Base-by-base conservation (phyloP, 345 rosid genomes). In the Adansonia digitata region DNA sequence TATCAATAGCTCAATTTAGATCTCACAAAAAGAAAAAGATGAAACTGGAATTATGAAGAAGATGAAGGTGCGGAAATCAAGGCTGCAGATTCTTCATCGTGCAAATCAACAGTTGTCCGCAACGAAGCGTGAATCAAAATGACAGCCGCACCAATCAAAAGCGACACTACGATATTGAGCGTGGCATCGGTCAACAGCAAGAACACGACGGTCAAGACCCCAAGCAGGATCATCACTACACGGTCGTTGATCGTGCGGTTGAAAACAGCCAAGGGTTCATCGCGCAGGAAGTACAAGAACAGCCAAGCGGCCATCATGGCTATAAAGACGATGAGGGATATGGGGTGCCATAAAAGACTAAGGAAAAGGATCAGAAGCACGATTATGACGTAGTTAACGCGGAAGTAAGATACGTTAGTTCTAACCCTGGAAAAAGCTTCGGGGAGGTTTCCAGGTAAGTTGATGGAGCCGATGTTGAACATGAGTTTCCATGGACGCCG, bases 211-310 rank as follows among this genome's bases (percentile, higher is more conserved):
- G 98, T 93, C 63, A 91, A 59, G 62, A 86, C 82, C 24, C 83
- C 77, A 31, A 93, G n/a, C 57, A 72, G 79, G 15, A 79, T 45
- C 82, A 91, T 39, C 65, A 91, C 90, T 72, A 85, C 75, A 2
- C 88, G 86, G 71, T 93, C 98, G 60, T 86, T 88, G 35, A 93
- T 80, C 83, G 78, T 71, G 11, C 84, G 82, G 56, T 85, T 75
- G 15, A 85, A 74, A 17, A 91, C 73, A 59, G 62, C 79, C 31
- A 93, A 74, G n/a, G 95, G 91, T 81, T 87, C 91, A 60, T 91
- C 97, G 0, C 97, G 87, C 14, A 91, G 78, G 86, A 93, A 93
- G 72, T 93, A 93, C 48, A 91, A 81, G 78, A 90, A 88, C 22
- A 91, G 43, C 98, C 98, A 91, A n/a, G 87, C 88, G 0, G 78